Percentiles rank a stretch among this genome's conserved stretches.
Conservation (phyloP, 495 filamentous ascomycete genomes). For the Cenococcum geophilum region DNA sequence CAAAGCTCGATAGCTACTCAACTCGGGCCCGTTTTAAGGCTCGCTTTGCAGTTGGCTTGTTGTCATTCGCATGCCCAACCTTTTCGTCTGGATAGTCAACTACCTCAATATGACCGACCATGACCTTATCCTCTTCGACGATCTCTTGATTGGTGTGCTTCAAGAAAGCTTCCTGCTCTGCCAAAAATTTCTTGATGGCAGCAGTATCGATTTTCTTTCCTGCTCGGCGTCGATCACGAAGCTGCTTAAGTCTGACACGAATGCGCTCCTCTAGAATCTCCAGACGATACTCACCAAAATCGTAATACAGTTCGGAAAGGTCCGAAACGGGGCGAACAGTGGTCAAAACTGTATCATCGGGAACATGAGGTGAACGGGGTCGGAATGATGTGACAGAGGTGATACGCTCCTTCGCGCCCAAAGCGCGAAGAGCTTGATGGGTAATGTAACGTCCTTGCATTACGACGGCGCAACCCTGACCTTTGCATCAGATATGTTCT, state of each 20-base stretch:
- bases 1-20: conserved; percentile 1
- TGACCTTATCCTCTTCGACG: conserved; percentile 49
- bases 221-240: conserved; percentile 30
- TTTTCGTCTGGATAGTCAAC: conserved; percentile 32
- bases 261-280: conserved; percentile 60
- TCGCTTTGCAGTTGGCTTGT: conserved; percentile 3
- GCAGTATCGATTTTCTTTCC: conserved; percentile 39
- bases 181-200: conserved; percentile 41
- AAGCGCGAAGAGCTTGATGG: conserved; percentile 60
- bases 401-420: conserved; percentile 61
- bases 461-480: conserved; percentile 59
- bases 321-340: conserved; percentile 62
- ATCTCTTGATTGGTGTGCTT: conserved; percentile 53
- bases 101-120: conserved; percentile 45
- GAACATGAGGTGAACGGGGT: conserved; percentile 50
- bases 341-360: conserved; percentile 61
- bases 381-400: conserved; percentile 70
- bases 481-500: conserved; percentile 6
- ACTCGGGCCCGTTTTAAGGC: conserved; percentile 23
- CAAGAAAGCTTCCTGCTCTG: conserved; percentile 51
- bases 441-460: conserved; percentile 69
- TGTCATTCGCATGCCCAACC: conserved; percentile 6
- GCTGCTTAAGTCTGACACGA: conserved; percentile 27
- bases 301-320: conserved; percentile 62
- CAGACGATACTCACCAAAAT: conserved; percentile 63